A percentile compares a stretch with the other conserved stretches of the same genome.
Evolutionary conservation across 2,329 filamentous ascomycete species (phyloP).

Genomic region (Colletotrichum sansevieriae): DNA sequence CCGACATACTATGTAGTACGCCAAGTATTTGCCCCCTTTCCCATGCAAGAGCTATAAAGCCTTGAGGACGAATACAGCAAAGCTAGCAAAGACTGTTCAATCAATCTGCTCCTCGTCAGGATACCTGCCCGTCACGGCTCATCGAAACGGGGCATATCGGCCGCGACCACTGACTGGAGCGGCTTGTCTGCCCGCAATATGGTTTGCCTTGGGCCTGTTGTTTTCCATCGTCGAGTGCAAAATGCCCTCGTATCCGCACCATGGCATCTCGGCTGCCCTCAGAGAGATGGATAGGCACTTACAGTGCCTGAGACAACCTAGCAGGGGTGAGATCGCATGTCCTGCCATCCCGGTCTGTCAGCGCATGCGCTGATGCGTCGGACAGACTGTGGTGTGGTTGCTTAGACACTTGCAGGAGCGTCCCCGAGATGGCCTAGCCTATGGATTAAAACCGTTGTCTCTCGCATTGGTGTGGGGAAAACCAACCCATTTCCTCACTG

Average conservation of each 20-base stretch:
- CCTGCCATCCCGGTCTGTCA: constrained; percentile 25
- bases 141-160: constrained; percentile 20
- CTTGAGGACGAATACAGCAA: constrained; percentile 20
- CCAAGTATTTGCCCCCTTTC: too few species aligned
- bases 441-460: constrained; percentile 33
- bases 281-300: background rate
- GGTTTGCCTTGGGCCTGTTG: constrained; percentile 20
- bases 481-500: constrained; percentile 38
- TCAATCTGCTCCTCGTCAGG: constrained; percentile 33
- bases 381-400: constrained; percentile 21
- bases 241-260: background rate
- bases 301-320: constrained; percentile 10
- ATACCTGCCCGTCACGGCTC: constrained; percentile 11
- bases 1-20: too few species aligned
- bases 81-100: constrained; percentile 26
- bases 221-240: background rate
- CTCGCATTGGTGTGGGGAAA: constrained; percentile 36
- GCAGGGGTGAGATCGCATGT: constrained; percentile 14
- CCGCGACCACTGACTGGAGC: constrained; percentile 23
- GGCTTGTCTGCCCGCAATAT: constrained; percentile 23
- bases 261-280: background rate
- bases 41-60: too few species aligned
- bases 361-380: constrained; percentile 31
- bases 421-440: constrained; percentile 27
- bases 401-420: constrained; percentile 29